phyloP scores from a whole-genome alignment of 202 grass and related monocot genomes.

The Carex sylvatica region DNA sequence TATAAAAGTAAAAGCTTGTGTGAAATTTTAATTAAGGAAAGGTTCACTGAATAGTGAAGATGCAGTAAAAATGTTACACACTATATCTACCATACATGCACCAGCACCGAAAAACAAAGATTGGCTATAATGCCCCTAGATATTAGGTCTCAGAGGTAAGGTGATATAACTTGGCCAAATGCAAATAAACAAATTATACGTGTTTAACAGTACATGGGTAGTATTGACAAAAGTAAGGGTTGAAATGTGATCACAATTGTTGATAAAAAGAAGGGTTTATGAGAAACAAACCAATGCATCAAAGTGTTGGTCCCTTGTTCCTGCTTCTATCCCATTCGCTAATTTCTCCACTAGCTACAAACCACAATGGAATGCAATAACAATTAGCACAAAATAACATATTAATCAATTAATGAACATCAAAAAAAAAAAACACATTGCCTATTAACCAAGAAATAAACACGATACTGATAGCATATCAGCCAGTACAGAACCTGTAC shows the following conservation, averaged over 20 bases:
- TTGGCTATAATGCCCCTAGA: neutral
- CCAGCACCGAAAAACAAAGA: neutral
- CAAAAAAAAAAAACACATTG: neutral
- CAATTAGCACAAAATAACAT: neutral
- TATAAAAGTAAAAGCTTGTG: no score
- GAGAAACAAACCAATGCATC: constrained; percentile 26
- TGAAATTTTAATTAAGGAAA: no score
- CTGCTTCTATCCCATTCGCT: constrained; percentile 26
- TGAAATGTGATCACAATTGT: neutral
- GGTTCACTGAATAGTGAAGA: no score
- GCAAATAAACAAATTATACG: neutral
- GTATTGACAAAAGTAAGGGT: neutral
- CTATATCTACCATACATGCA: neutral
- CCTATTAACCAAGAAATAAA: neutral
- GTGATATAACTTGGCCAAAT: neutral
- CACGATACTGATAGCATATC: neutral
- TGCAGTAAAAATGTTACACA: no score
- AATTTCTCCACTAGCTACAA: constrained; percentile 25
- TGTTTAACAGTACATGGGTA: neutral
- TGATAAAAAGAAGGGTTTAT: neutral
- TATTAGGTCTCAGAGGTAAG: neutral
- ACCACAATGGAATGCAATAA: neutral
- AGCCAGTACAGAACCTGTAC: neutral
- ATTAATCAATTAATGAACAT: neutral
- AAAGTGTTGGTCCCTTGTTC: constrained; percentile 28